phyloP scores from a whole-genome alignment of 805 yeast genomes.

The Zygoascus tannicola region DNA sequence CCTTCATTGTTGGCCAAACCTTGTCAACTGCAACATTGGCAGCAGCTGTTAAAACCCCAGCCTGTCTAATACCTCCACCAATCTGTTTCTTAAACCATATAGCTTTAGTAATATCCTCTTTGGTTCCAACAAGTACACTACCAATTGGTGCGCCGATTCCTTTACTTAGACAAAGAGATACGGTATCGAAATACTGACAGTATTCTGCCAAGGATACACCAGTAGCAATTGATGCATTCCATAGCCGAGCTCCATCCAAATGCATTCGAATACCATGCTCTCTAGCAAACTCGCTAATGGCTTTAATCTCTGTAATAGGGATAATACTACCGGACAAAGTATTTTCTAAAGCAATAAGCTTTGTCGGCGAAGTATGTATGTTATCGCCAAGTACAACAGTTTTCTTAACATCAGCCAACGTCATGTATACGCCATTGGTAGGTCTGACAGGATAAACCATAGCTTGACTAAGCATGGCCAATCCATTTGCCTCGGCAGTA shows the following conservation, averaged over 20 bases:
- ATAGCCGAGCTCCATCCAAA: constrained; percentile 91
- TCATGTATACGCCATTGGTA: constrained; percentile 61
- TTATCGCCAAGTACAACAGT: constrained; percentile 67
- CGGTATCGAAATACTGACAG: constrained; percentile 75
- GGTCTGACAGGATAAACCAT: constrained; percentile 84
- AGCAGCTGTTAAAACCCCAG: constrained; percentile 74
- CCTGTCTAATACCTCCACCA: constrained; percentile 91
- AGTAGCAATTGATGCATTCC: constrained; percentile 78
- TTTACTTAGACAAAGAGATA: constrained; percentile 81
- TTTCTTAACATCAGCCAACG: constrained; percentile 68
- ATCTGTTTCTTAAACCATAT: constrained; percentile 83
- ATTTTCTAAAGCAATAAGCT: constrained; percentile 75
- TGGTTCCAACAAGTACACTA: constrained; percentile 66
- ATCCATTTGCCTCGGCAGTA: constrained; percentile 82
- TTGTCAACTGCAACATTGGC: constrained; percentile 71
- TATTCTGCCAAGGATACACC: constrained; percentile 61
- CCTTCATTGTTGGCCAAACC: constrained; percentile 48
- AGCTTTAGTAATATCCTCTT: constrained; percentile 52
- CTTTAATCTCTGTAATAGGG: constrained; percentile 69
- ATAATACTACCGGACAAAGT: constrained; percentile 75
- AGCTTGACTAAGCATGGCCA: constrained; percentile 82
- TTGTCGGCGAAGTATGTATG: constrained; percentile 83
- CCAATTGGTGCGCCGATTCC: constrained; percentile 93
- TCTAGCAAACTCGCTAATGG: constrained; percentile 62
- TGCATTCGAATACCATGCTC: constrained; percentile 55